Percentiles rank a stretch among this genome's conserved stretches.
Evolutionary conservation across 139 green algal species (phyloP).

Genomic region (Chlorella vulgaris): DNA sequence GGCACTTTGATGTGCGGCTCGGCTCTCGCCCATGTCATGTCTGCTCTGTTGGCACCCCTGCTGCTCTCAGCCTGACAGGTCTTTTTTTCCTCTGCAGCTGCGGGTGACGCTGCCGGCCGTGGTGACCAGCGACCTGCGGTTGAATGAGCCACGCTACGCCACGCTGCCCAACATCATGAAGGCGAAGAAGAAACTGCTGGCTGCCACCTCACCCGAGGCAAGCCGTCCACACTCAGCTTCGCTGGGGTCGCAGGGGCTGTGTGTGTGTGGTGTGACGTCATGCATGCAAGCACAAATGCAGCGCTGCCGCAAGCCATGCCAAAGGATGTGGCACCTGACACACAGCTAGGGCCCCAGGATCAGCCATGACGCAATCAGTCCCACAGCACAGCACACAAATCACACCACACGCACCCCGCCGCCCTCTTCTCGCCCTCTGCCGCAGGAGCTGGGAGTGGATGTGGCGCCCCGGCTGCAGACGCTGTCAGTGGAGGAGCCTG

Average conservation of each 20-base stretch:
- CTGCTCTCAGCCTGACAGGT: neutral
- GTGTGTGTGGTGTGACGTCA: neutral
- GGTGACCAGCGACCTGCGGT: conserved; percentile 88
- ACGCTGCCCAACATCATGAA: conserved; percentile 94
- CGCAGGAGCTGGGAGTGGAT: conserved; percentile 62
- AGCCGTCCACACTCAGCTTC: too few species aligned
- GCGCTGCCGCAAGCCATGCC: too few species aligned
- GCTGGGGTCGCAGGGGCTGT: too few species aligned
- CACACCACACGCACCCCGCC: neutral
- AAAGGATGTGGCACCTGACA: too few species aligned
- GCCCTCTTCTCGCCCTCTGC: too few species aligned
- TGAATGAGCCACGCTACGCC: conserved; percentile 94
- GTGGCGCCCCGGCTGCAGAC: conserved; percentile 50
- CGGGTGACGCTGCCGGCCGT: conserved; percentile 85
- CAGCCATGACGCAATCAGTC: too few species aligned
- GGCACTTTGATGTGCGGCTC: too few species aligned
- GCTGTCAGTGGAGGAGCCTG: conserved; percentile 69
- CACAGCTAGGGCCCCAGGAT: too few species aligned
- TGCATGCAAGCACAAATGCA: too few species aligned
- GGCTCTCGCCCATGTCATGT: too few species aligned
- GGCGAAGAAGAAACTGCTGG: conserved; percentile 91
- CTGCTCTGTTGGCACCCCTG: too few species aligned
- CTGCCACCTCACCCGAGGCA: conserved; percentile 49
- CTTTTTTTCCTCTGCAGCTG: conserved; percentile 29
- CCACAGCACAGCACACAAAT: neutral